phyloP scores from a whole-genome alignment of 106 monocot genomes.

The Chionographis japonica region DNA sequence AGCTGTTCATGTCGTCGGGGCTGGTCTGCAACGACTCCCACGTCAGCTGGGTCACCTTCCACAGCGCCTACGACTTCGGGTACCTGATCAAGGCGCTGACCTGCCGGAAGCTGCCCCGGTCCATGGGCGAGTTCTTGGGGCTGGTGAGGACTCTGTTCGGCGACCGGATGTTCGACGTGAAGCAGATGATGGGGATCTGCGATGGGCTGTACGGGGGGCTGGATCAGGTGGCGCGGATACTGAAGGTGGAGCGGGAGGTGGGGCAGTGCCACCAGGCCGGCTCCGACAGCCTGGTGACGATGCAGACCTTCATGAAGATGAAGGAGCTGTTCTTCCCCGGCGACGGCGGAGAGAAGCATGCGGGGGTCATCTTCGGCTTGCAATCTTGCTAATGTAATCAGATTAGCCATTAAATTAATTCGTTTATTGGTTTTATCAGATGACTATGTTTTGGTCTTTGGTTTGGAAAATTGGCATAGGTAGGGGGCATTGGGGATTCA shows the following conservation, averaged over 20 bases:
- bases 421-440: no score
- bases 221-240: slow-evolving; percentile 40
- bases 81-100: slow-evolving; percentile 68
- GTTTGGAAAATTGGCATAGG: no score
- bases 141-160: slow-evolving; percentile 45
- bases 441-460: no score
- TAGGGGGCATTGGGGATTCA: no score
- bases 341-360: slow-evolving; percentile 24
- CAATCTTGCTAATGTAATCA: slow-evolving; percentile 11
- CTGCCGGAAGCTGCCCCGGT: slow-evolving; percentile 26
- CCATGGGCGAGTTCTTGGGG: slow-evolving; percentile 26
- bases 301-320: slow-evolving; percentile 44
- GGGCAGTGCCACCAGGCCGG: slow-evolving; percentile 70
- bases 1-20: slow-evolving; percentile 48
- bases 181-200: slow-evolving; percentile 58
- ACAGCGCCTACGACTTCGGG: slow-evolving; percentile 69
- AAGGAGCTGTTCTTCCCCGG: slow-evolving; percentile 25
- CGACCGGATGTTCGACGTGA: slow-evolving; percentile 50
- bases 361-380: slow-evolving; percentile 49
- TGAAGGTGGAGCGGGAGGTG: slow-evolving; percentile 39
- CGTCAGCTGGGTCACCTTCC: slow-evolving; percentile 67
- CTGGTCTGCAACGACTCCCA: slow-evolving; percentile 37
- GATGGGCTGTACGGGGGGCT: slow-evolving; percentile 47
- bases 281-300: slow-evolving; percentile 60
- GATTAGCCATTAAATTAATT: no score